Base-by-base conservation (phyloP, 2,329 filamentous ascomycete genomes). In the Aureobasidium sp. region DNA sequence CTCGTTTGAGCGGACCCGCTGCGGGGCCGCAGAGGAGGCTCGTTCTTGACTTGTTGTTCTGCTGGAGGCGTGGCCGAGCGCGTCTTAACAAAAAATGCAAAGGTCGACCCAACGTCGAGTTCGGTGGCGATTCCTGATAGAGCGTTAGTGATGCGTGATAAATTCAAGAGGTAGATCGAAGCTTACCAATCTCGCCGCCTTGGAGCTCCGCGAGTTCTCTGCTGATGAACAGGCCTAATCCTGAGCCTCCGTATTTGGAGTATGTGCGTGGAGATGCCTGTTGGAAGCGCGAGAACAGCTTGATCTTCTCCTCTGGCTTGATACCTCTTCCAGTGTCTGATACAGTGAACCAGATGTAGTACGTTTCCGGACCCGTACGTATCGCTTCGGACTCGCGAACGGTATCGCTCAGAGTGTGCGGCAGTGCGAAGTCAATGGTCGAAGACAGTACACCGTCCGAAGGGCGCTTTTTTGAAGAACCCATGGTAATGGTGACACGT, bases 211-310 rank as follows among this genome's bases (percentile, higher is more conserved):
- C 84, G 9, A 90, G 77, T 35, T 84, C 79, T 19, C 84, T 79
- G 49, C 81, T 85, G 60, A 89, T 89, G 68, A 87, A 89, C 0
- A 89, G 75, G 0, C 87, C 87, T 0, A 90, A 76, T 0, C 87
- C 87, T 0, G 82, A 86, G 0, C 87, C 87, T 17, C 86, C 87
- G 65, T 89, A 88, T 62, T 86, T 81, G 27, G 86, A 80, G 63
- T 88, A 85, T 0, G 85, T 88, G 60, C 80, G 81, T 4, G 84
- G 81, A 13, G 80, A 85, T 0, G 84, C 84, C 71, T 90, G 87
- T 10, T 83, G 81, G 69, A 90, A 90, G 23, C 85, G 80, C 63
- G 87, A 79, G 69, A 90, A 90, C 0, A 90, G 76, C 31, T 79
- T 65, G 0, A 66, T 60, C 15, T 69, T 72, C 47, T 77, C 73